Base-by-base conservation (phyloP, 148 eudicot species). In the Pharnaceum exiguum region DNA sequence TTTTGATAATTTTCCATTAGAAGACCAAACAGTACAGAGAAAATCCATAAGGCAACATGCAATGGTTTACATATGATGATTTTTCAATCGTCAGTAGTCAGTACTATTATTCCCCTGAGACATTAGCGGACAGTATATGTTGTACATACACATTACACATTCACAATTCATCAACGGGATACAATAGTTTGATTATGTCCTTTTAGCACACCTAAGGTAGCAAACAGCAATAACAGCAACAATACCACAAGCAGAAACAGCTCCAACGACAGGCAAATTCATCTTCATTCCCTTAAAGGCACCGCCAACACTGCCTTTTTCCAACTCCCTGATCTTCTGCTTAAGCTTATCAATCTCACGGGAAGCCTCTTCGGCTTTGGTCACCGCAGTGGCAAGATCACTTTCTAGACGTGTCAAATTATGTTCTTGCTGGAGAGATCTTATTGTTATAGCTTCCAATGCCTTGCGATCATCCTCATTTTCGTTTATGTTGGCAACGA, bases 161-260 rank as follows among this genome's bases (percentile, higher is more conserved):
- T n/a, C n/a, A n/a, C n/a, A n/a, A n/a, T n/a, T n/a, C n/a, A n/a
- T n/a, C n/a, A n/a, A n/a, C n/a, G n/a, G n/a, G n/a, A n/a, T n/a
- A n/a, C n/a, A n/a, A n/a, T n/a, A n/a, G n/a, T n/a, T n/a, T n/a
- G n/a, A n/a, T n/a, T n/a, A n/a, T n/a, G n/a, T n/a, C n/a, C n/a
- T 67, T 37, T 55, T 60, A 33, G 43, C 46, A 26, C 56, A 39
- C 66, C 71, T 66, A 47, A 60, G 18, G 43, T 72, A 66, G 62
- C 51, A 60, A 8, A 51, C 56, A 49, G 61, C 39, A 40, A 49
- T 47, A 7, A 46, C 67, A 21, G 52, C 67, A 18, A 66, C 29
- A 24, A 72, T 26, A 10, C 57, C 62, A 21, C 62, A 58, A 26
- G 61, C 62, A 5, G 76, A 37, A 5, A 66, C 71, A 10, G 67